A percentile compares a stretch with the other conserved stretches of the same genome.
Conservation (phyloP, 768 basidiomycete species). For the Rhodotorula graminis region DNA sequence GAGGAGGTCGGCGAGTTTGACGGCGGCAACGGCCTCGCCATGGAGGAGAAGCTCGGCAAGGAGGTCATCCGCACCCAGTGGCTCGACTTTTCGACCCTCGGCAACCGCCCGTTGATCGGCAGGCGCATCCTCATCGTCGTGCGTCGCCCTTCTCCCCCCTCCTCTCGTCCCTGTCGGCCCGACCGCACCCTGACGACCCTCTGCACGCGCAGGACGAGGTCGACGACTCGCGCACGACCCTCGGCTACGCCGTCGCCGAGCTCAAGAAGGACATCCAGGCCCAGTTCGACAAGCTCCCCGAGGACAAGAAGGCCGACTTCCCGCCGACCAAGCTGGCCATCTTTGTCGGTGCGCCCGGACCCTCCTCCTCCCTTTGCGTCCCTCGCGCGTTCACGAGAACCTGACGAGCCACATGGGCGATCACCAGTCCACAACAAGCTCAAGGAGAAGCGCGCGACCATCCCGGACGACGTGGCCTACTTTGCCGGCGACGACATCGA, state of each 20-base stretch:
- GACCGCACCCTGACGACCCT: no score
- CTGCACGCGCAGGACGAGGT: constrained; percentile 46
- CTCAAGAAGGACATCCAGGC: constrained; percentile 73
- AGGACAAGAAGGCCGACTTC: constrained; percentile 51
- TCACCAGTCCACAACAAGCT: constrained; percentile 74
- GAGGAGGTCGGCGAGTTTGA: constrained; percentile 59
- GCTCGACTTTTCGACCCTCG: constrained; percentile 56
- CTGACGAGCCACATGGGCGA: no score
- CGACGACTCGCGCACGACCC: constrained; percentile 48
- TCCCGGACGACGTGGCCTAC: constrained; percentile 67
- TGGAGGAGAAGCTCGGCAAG: constrained; percentile 52
- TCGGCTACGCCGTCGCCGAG: constrained; percentile 82
- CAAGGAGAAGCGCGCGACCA: constrained; percentile 72
- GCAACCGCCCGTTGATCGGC: constrained; percentile 64
- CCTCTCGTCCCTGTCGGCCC: no score
- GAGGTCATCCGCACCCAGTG: constrained; percentile 95
- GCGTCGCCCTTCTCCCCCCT: constrained; percentile 5
- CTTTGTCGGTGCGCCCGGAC: constrained; percentile 64
- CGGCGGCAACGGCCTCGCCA: constrained; percentile 22
- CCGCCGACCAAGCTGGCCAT: constrained; percentile 79
- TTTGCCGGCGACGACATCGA: constrained; percentile 67
- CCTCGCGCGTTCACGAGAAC: not conserved
- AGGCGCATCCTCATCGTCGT: constrained; percentile 71
- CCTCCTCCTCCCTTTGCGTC: no score
- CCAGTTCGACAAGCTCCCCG: constrained; percentile 40